Evolutionary conservation across 73 alveolate species (phyloP), one percentile per base, ranked within the genome.

Genomic region (Paramecium bursaria): DNA sequence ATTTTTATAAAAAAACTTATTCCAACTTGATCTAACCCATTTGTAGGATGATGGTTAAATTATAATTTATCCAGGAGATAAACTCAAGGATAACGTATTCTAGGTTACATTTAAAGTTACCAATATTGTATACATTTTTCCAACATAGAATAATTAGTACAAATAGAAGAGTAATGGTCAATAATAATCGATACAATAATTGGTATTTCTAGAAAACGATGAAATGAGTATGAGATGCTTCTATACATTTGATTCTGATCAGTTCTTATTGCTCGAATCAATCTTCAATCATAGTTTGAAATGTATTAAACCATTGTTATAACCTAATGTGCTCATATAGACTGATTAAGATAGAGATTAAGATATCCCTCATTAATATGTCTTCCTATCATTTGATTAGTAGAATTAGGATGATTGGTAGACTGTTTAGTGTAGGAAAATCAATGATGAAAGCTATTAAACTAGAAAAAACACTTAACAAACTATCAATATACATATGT

Each of bases 21-120:
- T 39, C 7, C 19, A 67, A 25, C 13, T 67, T 21, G 82, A 67
- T 67, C 11, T 67, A 19, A 17, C 47, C 33, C 25, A 67, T 39
- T 67, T 67, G 21, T 39, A 33, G 1, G 57, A 10, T 21, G 17
- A 53, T 15, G 44, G 33, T 30, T 30, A 57, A 57, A 26, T 31
- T 11, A 57, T 57, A 2, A 50, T 67, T 11, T 67, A 39, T 67
- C 82, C 82, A 13, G 82, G 82, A 67, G 82, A 67, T 67, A 42
- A 25, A 15, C 23, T 35, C 1, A 11, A 35, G 5, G 82, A 67
- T 35, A 39, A 67, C 10, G 82, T 39, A 42, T 35, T 44, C 21
- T 67, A 25, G 15, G 60, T 67, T 11, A 39, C 33, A 19, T 67
- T 53, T 14, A 67, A 19, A 67, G 27, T 67, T 1, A 14, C 44